Evolutionary conservation across 2,329 filamentous ascomycete species (phyloP).

Genomic region (Sphaerostilbella broomeana): DNA sequence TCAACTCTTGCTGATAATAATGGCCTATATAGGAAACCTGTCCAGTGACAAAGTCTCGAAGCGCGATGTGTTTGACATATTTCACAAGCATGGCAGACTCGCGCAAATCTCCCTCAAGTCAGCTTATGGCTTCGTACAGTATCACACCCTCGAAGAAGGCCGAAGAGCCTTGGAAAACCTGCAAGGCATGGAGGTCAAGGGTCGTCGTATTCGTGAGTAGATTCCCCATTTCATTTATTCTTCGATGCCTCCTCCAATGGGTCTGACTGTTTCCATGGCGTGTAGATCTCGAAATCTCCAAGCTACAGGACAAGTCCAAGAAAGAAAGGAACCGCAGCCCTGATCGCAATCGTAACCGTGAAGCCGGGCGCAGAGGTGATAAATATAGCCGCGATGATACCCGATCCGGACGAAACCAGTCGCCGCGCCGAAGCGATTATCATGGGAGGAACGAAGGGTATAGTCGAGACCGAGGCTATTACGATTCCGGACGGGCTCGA

Average conservation of each 20-base stretch:
- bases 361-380: constrained; percentile 37
- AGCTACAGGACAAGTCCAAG: constrained; percentile 69
- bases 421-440: constrained; percentile 49
- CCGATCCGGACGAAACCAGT: constrained; percentile 53
- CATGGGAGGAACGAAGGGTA: constrained; percentile 49
- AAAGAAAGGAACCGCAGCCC: constrained; percentile 54
- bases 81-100: constrained; percentile 75
- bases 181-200: constrained; percentile 74
- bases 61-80: constrained; percentile 85
- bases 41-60: constrained; percentile 91
- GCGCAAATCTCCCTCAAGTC: constrained; percentile 96
- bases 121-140: constrained; percentile 95
- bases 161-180: constrained; percentile 66
- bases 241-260: background rate
- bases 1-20: constrained; percentile 7
- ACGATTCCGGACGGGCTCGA: constrained; percentile 39
- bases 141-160: constrained; percentile 70
- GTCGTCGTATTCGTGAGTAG: constrained; percentile 84
- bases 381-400: constrained; percentile 56
- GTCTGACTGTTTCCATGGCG: constrained; percentile 26
- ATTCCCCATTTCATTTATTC: background rate
- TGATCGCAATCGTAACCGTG: constrained; percentile 48
- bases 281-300: constrained; percentile 81
- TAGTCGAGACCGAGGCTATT: constrained; percentile 39
- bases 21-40: constrained; percentile 63